Conservation (phyloP, 108 stramenopile genomes). For the Halocafeteria seosinensis region DNA sequence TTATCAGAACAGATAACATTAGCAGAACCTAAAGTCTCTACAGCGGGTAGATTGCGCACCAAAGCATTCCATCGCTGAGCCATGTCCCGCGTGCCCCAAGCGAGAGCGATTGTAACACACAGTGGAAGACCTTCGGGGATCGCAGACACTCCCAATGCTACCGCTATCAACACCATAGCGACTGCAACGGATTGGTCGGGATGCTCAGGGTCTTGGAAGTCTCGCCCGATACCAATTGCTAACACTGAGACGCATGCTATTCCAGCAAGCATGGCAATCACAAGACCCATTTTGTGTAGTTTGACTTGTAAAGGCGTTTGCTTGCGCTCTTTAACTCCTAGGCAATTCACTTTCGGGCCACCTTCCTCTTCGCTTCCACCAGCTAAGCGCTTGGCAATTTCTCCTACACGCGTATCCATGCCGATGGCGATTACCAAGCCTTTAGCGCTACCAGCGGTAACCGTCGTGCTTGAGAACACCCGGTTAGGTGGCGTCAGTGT, state of each 20-base stretch:
- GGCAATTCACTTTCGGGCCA: too few species aligned
- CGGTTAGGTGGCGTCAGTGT: constrained; percentile 67
- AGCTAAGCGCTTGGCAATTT: background rate
- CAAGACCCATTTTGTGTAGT: constrained; percentile 60
- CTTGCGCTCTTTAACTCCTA: background rate
- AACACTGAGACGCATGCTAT: constrained; percentile 67
- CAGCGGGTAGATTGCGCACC: constrained; percentile 64
- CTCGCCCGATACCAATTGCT: constrained; percentile 61
- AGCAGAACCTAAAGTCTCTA: constrained; percentile 89
- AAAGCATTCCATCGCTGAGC: constrained; percentile 62
- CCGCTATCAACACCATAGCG: constrained; percentile 90
- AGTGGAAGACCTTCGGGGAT: constrained; percentile 95
- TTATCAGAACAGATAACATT: constrained; percentile 88
- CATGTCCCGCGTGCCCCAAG: constrained; percentile 75
- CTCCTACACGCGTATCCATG: constrained; percentile 22
- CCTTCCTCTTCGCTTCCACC: background rate
- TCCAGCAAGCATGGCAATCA: constrained; percentile 76
- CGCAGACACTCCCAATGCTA: constrained; percentile 89
- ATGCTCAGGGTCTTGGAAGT: constrained; percentile 46
- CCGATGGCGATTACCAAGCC: constrained; percentile 75
- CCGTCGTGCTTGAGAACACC: constrained; percentile 77
- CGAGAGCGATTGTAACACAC: constrained; percentile 82
- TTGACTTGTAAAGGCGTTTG: constrained; percentile 72
- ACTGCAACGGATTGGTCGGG: constrained; percentile 52
- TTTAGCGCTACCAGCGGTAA: constrained; percentile 61